Conservation (phyloP, 257 asterid species). For the Oldenlandia corymbosa region DNA sequence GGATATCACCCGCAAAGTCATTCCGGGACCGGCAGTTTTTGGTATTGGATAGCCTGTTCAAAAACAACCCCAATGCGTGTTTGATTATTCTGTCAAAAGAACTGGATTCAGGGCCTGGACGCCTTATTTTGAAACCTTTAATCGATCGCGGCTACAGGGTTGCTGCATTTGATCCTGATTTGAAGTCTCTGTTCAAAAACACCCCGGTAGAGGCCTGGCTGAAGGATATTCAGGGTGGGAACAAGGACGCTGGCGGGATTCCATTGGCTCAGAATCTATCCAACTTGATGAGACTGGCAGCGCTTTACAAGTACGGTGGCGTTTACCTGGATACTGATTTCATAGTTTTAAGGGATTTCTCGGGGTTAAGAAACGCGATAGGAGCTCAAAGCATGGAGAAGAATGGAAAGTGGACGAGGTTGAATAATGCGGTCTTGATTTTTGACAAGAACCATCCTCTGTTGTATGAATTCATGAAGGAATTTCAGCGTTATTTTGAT, state of each 20-base stretch:
- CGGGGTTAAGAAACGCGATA: slow-evolving; percentile 43
- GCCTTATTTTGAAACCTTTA: slow-evolving; percentile 34
- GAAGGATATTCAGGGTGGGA: slow-evolving; percentile 39
- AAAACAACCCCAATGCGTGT: slow-evolving; percentile 44
- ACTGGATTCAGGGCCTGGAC: slow-evolving; percentile 48
- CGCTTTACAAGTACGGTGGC: slow-evolving; percentile 61
- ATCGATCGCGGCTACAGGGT: slow-evolving; percentile 34
- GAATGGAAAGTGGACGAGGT: slow-evolving; percentile 55
- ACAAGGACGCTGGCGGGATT: slow-evolving; percentile 44
- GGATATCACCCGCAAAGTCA: slow-evolving; percentile 20
- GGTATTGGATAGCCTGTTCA: slow-evolving; percentile 47
- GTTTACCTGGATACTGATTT: slow-evolving; percentile 63
- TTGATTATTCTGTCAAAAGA: slow-evolving; percentile 46
- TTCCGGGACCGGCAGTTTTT: slow-evolving; percentile 42
- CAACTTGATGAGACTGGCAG: slow-evolving; percentile 56
- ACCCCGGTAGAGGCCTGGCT: slow-evolving; percentile 60
- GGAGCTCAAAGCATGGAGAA: slow-evolving; percentile 54
- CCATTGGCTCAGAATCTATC: slow-evolving; percentile 63
- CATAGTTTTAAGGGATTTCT: slow-evolving; percentile 48
- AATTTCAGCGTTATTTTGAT: slow-evolving; percentile 52
- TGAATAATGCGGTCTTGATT: slow-evolving; percentile 60
- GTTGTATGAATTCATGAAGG: slow-evolving; percentile 55
- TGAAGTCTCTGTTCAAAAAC: slow-evolving; percentile 28
- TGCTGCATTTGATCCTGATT: slow-evolving; percentile 36
- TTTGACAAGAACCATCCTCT: slow-evolving; percentile 57